phyloP scores from a whole-genome alignment of 2,329 filamentous ascomycete genomes.

The Penicillium verrucosum region DNA sequence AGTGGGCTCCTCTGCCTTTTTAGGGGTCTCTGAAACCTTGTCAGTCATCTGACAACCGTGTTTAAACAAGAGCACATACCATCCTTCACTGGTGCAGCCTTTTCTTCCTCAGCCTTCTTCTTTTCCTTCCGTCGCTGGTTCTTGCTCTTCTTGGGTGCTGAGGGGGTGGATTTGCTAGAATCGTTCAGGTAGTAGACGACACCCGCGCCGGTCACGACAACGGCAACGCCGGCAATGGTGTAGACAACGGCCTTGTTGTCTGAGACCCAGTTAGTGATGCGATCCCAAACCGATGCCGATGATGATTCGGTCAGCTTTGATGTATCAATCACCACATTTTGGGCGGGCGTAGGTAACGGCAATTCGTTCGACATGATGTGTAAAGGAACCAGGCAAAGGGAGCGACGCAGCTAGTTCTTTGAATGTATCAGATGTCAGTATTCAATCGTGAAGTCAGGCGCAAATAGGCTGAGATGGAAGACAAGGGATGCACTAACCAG shows the following conservation, averaged over 20 bases:
- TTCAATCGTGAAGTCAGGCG: slow-evolving; percentile 7
- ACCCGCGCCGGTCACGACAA: slow-evolving; percentile 86
- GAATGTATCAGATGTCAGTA: slow-evolving; percentile 2
- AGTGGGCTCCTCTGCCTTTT: slow-evolving; percentile 49
- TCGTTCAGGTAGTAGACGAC: slow-evolving; percentile 84
- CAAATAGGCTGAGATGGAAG: not conserved
- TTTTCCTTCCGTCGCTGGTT: slow-evolving; percentile 81
- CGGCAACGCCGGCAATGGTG: slow-evolving; percentile 89
- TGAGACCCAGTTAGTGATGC: slow-evolving; percentile 84
- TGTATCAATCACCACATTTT: slow-evolving; percentile 41
- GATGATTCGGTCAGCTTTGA: slow-evolving; percentile 43
- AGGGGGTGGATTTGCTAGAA: slow-evolving; percentile 41
- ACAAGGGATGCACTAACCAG: slow-evolving; percentile 16
- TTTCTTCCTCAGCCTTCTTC: slow-evolving; percentile 52
- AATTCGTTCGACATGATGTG: slow-evolving; percentile 43
- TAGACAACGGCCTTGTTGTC: slow-evolving; percentile 96
- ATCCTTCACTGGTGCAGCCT: slow-evolving; percentile 42
- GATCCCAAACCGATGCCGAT: slow-evolving; percentile 78
- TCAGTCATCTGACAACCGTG: slow-evolving; percentile 14
- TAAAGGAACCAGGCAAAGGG: slow-evolving; percentile 21
- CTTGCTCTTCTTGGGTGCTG: slow-evolving; percentile 68
- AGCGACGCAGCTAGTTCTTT: slow-evolving; percentile 16
- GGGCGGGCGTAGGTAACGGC: slow-evolving; percentile 35
- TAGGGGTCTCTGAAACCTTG: slow-evolving; percentile 35
- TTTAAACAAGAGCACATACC: slow-evolving; percentile 28